phyloP scores from a whole-genome alignment of 225 moss, liverwort and hornwort species.

The Rhytidiadelphus loreus region DNA sequence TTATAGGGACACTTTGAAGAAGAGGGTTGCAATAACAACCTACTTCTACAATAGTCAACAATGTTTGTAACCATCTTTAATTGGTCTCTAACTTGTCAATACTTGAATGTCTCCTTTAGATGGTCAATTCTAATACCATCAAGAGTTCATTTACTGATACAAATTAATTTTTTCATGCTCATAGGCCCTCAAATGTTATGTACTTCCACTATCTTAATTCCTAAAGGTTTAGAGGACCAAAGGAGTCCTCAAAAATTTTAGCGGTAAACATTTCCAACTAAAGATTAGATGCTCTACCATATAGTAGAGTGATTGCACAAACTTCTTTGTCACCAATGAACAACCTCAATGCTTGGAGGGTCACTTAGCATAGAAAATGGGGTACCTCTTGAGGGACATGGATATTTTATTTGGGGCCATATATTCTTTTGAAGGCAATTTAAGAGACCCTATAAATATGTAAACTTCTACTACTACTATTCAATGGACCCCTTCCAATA shows the following conservation, averaged over 20 bases:
- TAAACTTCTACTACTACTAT: neutral
- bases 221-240: neutral
- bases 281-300: neutral
- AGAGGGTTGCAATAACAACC: no score
- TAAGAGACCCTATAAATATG: no score
- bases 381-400: neutral
- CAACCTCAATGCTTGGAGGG: neutral
- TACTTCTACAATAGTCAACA: neutral
- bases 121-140: neutral
- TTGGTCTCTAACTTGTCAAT: accelerated
- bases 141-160: neutral
- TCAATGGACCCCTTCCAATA: neutral
- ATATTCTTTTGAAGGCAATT: neutral
- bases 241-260: neutral
- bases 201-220: neutral
- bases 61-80: neutral
- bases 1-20: no score
- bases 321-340: neutral
- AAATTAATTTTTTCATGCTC: neutral
- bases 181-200: neutral
- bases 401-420: accelerated
- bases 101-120: neutral
- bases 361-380: neutral
- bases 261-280: accelerated
- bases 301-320: neutral